phyloP scores from a whole-genome alignment of 805 yeast species.

The Saccharomycopsis selenospora region DNA sequence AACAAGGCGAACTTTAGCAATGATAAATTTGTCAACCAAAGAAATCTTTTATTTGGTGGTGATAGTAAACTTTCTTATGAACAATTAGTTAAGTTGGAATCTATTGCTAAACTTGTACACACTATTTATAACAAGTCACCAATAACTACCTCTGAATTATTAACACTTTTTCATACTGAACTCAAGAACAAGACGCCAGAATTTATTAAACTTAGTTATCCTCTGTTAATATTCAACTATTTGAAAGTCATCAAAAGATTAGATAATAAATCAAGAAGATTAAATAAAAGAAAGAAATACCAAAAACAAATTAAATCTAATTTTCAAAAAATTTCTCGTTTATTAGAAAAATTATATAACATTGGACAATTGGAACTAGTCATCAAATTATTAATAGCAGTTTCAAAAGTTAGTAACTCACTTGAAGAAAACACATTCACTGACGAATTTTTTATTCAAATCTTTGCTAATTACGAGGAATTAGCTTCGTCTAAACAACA shows the following conservation, averaged over 20 bases:
- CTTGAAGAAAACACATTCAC: constrained; percentile 61
- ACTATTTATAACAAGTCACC: constrained; percentile 47
- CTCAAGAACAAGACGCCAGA: constrained; percentile 47
- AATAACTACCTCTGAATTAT: constrained; percentile 37
- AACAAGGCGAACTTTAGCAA: constrained; percentile 8
- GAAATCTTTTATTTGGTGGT: constrained; percentile 26
- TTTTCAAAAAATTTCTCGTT: constrained; percentile 68
- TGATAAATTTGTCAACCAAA: constrained; percentile 3
- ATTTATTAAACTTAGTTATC: constrained; percentile 61
- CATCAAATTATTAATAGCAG: constrained; percentile 44
- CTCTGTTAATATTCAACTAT: constrained; percentile 60
- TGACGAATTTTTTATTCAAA: constrained; percentile 83
- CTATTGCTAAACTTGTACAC: constrained; percentile 63
- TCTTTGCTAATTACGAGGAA: constrained; percentile 78
- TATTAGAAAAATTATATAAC: constrained; percentile 57
- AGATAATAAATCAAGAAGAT: constrained; percentile 25
- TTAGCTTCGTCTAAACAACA: constrained; percentile 43
- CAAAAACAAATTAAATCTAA: constrained; percentile 35
- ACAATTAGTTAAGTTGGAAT: constrained; percentile 44
- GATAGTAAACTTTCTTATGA: constrained; percentile 29
- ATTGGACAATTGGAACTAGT: constrained; percentile 33
- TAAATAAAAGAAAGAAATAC: constrained; percentile 21
- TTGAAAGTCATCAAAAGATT: constrained; percentile 52
- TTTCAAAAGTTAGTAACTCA: constrained; percentile 78
- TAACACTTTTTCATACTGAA: constrained; percentile 36